Percentiles rank a stretch among this genome's conserved stretches.
phyloP scores from a whole-genome alignment of 805 yeast species.

The Debaryomyces hansenii region DNA sequence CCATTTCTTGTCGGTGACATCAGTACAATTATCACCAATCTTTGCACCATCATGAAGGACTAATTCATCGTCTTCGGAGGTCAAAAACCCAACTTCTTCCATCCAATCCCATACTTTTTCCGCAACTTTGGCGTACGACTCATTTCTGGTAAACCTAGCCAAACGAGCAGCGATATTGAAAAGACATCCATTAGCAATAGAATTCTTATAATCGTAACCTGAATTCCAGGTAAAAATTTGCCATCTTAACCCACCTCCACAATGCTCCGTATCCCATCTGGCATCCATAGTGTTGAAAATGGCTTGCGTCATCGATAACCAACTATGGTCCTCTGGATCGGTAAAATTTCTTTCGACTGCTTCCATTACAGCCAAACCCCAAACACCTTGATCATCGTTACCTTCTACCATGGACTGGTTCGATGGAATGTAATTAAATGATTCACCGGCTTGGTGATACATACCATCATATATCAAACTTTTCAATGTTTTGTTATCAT shows the following conservation, averaged over 20 bases:
- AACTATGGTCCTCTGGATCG: constrained; percentile 56
- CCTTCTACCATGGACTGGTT: constrained; percentile 50
- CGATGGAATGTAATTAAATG: constrained; percentile 43
- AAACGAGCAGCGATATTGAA: constrained; percentile 86
- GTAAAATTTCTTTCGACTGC: constrained; percentile 48
- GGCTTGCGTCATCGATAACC: constrained; percentile 86
- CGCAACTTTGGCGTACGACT: constrained; percentile 71
- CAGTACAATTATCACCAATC: constrained; percentile 47
- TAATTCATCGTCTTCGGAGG: constrained; percentile 24
- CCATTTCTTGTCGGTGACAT: constrained; percentile 57
- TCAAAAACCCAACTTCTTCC: constrained; percentile 37
- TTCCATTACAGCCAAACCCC: constrained; percentile 48
- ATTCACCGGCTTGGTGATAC: constrained; percentile 43
- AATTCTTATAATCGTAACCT: constrained; percentile 90
- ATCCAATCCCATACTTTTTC: constrained; percentile 83
- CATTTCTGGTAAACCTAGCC: constrained; percentile 78
- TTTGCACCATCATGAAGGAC: constrained; percentile 60
- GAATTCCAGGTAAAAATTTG: constrained; percentile 93
- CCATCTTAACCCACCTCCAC: constrained; percentile 95
- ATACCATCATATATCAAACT: constrained; percentile 35
- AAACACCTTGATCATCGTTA: constrained; percentile 54
- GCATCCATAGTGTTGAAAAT: constrained; percentile 86
- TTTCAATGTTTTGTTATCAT: constrained; percentile 30
- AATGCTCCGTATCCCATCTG: constrained; percentile 76
- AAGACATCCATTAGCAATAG: constrained; percentile 87